Conservation (phyloP, 23 red algal species). For the Gracilaria caudata region DNA sequence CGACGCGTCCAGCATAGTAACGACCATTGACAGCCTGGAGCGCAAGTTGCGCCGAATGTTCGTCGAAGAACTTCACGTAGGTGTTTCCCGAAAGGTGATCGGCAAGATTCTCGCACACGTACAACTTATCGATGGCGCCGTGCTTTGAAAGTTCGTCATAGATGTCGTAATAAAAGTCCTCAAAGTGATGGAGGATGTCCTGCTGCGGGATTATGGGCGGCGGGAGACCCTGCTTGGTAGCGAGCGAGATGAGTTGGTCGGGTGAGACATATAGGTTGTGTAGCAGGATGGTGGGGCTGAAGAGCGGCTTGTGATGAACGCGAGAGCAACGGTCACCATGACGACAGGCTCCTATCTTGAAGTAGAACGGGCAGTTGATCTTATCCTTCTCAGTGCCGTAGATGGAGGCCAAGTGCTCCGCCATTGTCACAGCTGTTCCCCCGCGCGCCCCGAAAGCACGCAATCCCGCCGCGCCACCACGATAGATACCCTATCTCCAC, state of each 20-base stretch:
- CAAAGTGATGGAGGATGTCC: constrained; percentile 72
- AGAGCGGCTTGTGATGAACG: constrained; percentile 79
- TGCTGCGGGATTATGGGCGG: constrained; percentile 65
- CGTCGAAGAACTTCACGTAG: constrained; percentile 86
- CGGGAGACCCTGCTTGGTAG: constrained; percentile 52
- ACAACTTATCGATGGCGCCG: constrained; percentile 76
- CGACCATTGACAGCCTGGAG: constrained; percentile 73
- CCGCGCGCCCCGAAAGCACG: too few species aligned
- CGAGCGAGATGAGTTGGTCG: constrained; percentile 68
- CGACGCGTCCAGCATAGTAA: constrained; percentile 75
- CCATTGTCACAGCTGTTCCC: constrained; percentile 56
- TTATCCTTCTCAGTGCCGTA: constrained; percentile 83
- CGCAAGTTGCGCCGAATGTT: constrained; percentile 64
- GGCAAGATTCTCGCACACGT: constrained; percentile 79
- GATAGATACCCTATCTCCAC: too few species aligned
- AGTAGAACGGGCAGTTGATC: constrained; percentile 84
- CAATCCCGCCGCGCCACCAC: too few species aligned
- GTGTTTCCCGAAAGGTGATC: constrained; percentile 85
- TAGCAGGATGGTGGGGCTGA: constrained; percentile 76
- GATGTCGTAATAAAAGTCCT: constrained; percentile 84
- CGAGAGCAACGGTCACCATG: constrained; percentile 92
- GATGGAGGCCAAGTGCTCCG: constrained; percentile 74
- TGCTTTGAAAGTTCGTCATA: constrained; percentile 65
- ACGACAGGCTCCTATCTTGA: constrained; percentile 90
- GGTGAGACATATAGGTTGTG: constrained; percentile 79